Conservation (phyloP, 805 yeast species). For the Candida arabinofermentans region DNA sequence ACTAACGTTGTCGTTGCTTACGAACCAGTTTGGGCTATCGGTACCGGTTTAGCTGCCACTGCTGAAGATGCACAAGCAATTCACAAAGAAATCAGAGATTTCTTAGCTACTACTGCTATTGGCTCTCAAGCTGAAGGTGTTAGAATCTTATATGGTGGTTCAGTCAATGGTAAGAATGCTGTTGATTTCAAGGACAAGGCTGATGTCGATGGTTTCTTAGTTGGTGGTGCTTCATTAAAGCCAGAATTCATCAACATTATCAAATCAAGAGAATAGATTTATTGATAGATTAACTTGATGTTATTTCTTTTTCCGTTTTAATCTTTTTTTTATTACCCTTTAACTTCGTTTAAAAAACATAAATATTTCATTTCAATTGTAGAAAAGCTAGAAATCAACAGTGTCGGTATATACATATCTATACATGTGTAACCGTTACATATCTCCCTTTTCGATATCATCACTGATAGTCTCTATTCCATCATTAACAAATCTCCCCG, state of each 20-base stretch:
- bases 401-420: no score
- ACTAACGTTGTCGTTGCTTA: constrained; percentile 89
- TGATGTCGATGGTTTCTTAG: constrained; percentile 97
- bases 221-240: constrained; percentile 98
- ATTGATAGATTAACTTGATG: not conserved
- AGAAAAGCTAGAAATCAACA: no score
- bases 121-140: constrained; percentile 75
- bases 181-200: constrained; percentile 83
- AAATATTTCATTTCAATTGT: no score
- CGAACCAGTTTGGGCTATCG: constrained; percentile 99
- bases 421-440: no score
- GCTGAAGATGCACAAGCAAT: constrained; percentile 97
- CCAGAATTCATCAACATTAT: constrained; percentile 96
- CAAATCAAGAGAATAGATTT: constrained; percentile 73
- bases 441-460: constrained; percentile 11
- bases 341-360: no score
- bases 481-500: constrained; percentile 7
- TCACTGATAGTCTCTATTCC: constrained; percentile 5
- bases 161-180: constrained; percentile 94
- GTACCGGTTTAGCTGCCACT: constrained; percentile 98
- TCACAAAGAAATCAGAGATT: constrained; percentile 83
- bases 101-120: constrained; percentile 67
- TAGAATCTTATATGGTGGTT: constrained; percentile 98
- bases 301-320: not conserved
- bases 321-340: not conserved